Percentiles rank a stretch among this genome's conserved stretches.
Conservation (phyloP, 176 grass and related monocot genomes). For the Aegilops sharonensis region DNA sequence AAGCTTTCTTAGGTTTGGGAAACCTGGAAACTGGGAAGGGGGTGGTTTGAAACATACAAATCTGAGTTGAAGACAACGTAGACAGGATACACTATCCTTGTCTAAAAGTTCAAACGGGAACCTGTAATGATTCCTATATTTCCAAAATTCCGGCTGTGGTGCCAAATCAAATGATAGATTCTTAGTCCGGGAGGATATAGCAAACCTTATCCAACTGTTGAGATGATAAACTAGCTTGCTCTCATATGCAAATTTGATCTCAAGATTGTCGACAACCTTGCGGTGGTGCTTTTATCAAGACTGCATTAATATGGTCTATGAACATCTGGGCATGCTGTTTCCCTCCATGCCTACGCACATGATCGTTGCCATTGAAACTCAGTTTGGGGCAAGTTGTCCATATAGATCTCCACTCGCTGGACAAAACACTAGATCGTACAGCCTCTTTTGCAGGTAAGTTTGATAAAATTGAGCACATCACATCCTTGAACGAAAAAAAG, state of each 20-base stretch:
- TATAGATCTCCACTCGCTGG: not conserved
- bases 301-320: not conserved
- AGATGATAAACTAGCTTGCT: not conserved
- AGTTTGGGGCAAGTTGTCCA: not conserved
- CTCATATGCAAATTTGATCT: not conserved
- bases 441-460: not conserved
- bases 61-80: too few species aligned
- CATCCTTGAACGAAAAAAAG: not conserved
- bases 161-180: not conserved
- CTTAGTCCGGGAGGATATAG: not conserved
- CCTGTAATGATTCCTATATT: not conserved
- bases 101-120: not conserved
- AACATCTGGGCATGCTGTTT: too few species aligned
- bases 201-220: not conserved
- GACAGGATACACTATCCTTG: not conserved
- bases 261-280: not conserved
- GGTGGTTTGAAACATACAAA: too few species aligned
- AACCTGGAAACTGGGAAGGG: not conserved
- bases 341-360: too few species aligned
- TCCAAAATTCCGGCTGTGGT: not conserved
- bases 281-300: not conserved
- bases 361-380: not conserved
- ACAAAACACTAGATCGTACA: not conserved
- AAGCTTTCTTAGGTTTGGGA: not conserved
- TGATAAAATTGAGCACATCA: not conserved